phyloP scores from a whole-genome alignment of 1,139 yeast genomes.

The Saccharomycopsis phalli region DNA sequence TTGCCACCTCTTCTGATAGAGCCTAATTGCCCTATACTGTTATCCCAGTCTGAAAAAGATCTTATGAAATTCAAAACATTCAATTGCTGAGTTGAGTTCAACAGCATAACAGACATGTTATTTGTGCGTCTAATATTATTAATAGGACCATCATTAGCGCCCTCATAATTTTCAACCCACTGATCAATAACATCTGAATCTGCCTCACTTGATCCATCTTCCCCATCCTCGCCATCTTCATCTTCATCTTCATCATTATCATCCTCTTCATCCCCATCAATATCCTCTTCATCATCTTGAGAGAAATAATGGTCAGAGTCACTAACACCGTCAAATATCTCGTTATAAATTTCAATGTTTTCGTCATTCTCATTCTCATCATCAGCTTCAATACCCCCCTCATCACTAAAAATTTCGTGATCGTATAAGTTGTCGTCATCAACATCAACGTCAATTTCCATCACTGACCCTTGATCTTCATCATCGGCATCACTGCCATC shows the following conservation, averaged over 20 bases:
- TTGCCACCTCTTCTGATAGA: too few relatives aligned
- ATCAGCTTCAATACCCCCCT: slow-evolving; percentile 24
- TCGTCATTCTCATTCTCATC: slow-evolving; percentile 22
- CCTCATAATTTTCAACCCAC: slow-evolving; percentile 22
- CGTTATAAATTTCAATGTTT: slow-evolving; percentile 24
- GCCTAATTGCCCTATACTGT: too few relatives aligned
- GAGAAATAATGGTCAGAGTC: slow-evolving; percentile 27
- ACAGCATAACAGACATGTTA: too few relatives aligned
- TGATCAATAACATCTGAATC: slow-evolving; percentile 23
- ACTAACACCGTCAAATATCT: slow-evolving; percentile 26
- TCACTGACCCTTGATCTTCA: slow-evolving; percentile 29
- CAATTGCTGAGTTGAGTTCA: too few relatives aligned
- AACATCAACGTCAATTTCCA: slow-evolving; percentile 28
- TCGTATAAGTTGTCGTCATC: slow-evolving; percentile 24
- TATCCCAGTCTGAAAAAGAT: not conserved
- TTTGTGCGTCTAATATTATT: not conserved
- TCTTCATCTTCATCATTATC: slow-evolving; percentile 31
- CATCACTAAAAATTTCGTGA: slow-evolving; percentile 24
- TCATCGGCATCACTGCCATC: slow-evolving; percentile 26
- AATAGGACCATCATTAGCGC: slow-evolving; percentile 8
- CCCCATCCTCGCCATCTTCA: slow-evolving; percentile 26
- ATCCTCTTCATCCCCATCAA: slow-evolving; percentile 25
- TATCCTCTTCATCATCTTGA: slow-evolving; percentile 8
- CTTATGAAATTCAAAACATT: not conserved
- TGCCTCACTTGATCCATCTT: slow-evolving; percentile 16